Base-by-base conservation (phyloP, 2,329 filamentous ascomycete genomes). In the Neopestalotiopsis sp. region DNA sequence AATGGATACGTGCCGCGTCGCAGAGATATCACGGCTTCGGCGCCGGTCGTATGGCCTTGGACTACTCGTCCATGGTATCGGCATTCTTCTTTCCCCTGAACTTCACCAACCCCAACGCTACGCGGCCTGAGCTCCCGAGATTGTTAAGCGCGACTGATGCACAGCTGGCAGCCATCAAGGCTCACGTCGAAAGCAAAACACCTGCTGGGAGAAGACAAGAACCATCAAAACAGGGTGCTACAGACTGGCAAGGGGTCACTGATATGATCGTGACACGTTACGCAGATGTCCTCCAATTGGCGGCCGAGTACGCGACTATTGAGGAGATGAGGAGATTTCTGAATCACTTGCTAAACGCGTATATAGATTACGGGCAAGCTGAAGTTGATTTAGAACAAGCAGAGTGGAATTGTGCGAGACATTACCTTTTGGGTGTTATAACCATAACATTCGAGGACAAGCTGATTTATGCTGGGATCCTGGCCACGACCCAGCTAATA, bases 221-320 rank as follows among this genome's bases (percentile, higher is more conserved):
- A 0, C 24, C 14, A 4, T 14, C n/a, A 12, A 71, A 7, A 49
- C 49, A 4, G 67, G 67, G 28, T 14, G 20, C 9, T 20, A 75
- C 88, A 32, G 81, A 93, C 73, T 94, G 92, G 92, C 92, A 94
- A 75, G 84, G 81, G 0, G 81, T 92, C 1, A 84, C 86, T 0
- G 92, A 95, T 73, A 85, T 92, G 83, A 81, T 94, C 3, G 83
- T 93, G 4, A 77, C 82, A 4, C 85, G 92, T 1, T 94, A 91
- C 73, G 84, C 85, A 4, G 81, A 86, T 40, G 82, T 89, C 30
- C 78, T 94, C 34, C 72, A 72, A 2, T 75, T 81, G 4, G 79
- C 88, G 72, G 76, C 75, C 0, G 74, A 78, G 34, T 72, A 69
- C 2, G 73, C 75, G 2, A 73, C 78, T 0, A 71, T 78, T 3